These are phyloP conservation scores for Brassica carinata DNA, from an alignment of 345 rosid species.

Conservation along the genomic window DNA sequence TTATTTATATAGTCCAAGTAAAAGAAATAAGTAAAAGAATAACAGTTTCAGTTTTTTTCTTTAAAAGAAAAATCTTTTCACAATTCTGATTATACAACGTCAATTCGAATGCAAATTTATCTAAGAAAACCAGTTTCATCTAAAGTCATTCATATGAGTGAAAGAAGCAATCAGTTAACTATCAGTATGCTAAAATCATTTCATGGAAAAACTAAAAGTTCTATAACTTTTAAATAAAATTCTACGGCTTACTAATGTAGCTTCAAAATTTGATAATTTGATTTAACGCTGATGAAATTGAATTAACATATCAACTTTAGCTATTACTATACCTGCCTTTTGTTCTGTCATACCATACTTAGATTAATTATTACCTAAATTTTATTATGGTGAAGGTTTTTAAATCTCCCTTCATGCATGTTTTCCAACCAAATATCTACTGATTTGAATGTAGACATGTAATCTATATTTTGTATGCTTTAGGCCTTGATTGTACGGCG, in stretches of 20 bases:
- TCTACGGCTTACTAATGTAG: neutral
- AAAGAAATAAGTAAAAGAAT: neutral
- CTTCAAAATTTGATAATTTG: neutral
- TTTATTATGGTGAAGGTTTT: neutral
- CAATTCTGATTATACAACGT: neutral
- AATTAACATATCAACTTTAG: neutral
- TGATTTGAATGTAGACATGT: constrained; percentile 4
- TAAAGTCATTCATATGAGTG: neutral
- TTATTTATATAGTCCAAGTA: neutral
- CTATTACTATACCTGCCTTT: neutral
- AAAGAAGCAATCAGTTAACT: neutral
- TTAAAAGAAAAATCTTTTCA: neutral
- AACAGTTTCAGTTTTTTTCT: neutral
- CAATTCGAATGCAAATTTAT: neutral
- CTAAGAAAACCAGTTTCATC: neutral
- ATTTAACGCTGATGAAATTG: neutral
- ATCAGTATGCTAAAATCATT: neutral
- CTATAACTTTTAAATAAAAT: neutral
- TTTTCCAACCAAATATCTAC: constrained; percentile 16
- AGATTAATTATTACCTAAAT: neutral
- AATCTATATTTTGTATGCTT: constrained; percentile 3
- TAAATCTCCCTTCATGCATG: neutral
- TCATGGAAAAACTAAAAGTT: neutral
- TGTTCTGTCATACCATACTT: constrained; percentile 4
- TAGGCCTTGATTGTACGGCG: too few relatives aligned